Percentiles rank a stretch among this genome's conserved stretches.
Conservation (phyloP, 805 yeast species). For the Grigorovia jiainica region DNA sequence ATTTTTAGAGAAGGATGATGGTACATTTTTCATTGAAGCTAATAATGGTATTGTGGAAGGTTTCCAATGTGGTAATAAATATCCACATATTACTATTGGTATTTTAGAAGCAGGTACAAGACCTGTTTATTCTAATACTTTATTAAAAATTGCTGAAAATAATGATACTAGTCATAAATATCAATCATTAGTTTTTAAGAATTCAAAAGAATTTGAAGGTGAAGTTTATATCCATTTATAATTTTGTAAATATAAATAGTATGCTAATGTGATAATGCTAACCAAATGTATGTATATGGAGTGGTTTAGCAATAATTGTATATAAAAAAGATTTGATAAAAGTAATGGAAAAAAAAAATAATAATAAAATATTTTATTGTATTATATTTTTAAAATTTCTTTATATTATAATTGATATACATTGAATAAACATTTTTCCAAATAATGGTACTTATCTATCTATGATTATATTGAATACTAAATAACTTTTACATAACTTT, state of each 20-base stretch:
- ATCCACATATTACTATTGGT: conserved; percentile 70
- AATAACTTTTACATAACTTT: background rate
- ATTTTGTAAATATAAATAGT: background rate
- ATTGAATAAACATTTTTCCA: background rate
- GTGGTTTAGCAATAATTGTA: background rate
- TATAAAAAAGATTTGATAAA: no score
- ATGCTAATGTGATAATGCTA: background rate
- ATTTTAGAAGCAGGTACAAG: conserved; percentile 35
- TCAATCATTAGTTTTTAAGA: conserved; percentile 7
- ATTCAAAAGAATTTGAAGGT: conserved; percentile 9
- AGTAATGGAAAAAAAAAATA: no score
- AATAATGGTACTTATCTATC: background rate
- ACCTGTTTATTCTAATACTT: conserved; percentile 45
- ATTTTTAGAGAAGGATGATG: conserved; percentile 4
- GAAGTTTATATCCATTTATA: conserved; percentile 16
- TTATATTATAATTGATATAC: no score
- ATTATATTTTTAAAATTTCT: no score
- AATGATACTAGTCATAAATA: conserved; percentile 1
- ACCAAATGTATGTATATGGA: background rate
- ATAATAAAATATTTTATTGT: no score
- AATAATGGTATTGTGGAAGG: conserved; percentile 8
- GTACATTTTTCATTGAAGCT: conserved; percentile 8
- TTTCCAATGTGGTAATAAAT: conserved; percentile 32
- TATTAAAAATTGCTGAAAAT: conserved; percentile 18
- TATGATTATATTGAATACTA: background rate